phyloP scores from a whole-genome alignment of 2,329 filamentous ascomycete species.

The Calonectria fujianensis region DNA sequence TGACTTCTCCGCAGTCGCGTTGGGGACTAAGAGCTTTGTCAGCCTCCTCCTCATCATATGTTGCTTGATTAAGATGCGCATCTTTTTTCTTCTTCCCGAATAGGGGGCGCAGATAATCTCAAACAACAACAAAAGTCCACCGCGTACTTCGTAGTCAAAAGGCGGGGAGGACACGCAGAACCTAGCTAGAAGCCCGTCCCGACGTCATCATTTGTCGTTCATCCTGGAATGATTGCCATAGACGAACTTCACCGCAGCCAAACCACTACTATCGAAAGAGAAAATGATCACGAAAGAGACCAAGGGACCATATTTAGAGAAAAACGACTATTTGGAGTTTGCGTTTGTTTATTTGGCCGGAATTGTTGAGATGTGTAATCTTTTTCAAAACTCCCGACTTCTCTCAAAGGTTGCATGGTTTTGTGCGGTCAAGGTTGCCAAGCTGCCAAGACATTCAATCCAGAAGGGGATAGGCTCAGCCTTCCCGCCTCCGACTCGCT shows the following conservation, averaged over 20 bases:
- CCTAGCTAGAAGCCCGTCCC: not conserved
- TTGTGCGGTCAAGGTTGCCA: not conserved
- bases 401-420: too few relatives aligned
- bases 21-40: not conserved
- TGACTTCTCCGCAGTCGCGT: not conserved
- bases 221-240: too few relatives aligned
- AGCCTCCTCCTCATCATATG: too few relatives aligned
- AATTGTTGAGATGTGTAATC: too few relatives aligned
- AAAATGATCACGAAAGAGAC: too few relatives aligned
- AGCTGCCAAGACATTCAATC: slow-evolving; percentile 15
- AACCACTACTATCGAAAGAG: too few relatives aligned
- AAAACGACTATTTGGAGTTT: not conserved
- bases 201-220: too few relatives aligned
- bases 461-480: not conserved
- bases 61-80: too few relatives aligned
- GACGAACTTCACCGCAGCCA: too few relatives aligned
- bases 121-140: not conserved
- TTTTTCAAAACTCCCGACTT: too few relatives aligned
- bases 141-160: not conserved
- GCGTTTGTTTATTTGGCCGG: too few relatives aligned
- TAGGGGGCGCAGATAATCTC: not conserved
- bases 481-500: not conserved
- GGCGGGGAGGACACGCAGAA: not conserved
- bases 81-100: not conserved
- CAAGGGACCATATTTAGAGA: too few relatives aligned